A percentile compares a stretch with the other conserved stretches of the same genome.
phyloP scores from a whole-genome alignment of 352 stramenopile species.

The Phytophthora sojae region DNA sequence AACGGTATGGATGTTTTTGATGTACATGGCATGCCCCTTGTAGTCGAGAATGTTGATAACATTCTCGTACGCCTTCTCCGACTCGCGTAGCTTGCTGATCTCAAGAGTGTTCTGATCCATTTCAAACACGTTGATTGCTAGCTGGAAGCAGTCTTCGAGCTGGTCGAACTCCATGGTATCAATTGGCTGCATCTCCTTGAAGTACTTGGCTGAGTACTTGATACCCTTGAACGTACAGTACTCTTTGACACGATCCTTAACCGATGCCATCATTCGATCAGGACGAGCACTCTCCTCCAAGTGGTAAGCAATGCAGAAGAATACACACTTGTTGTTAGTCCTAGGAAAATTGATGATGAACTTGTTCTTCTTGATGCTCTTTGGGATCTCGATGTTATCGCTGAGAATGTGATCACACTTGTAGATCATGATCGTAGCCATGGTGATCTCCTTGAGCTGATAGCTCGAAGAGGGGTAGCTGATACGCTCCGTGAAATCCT shows the following conservation, averaged over 20 bases:
- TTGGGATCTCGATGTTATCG: background rate
- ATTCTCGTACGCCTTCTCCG: slow-evolving; percentile 4
- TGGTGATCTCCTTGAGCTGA: background rate
- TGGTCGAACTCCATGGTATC: slow-evolving; percentile 27
- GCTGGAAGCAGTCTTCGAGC: slow-evolving; percentile 19
- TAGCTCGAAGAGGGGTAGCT: background rate
- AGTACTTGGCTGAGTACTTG: background rate
- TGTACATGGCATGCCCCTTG: background rate
- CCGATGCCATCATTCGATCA: background rate
- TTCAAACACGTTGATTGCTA: slow-evolving; percentile 14
- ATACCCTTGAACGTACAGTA: slow-evolving; percentile 7
- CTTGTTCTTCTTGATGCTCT: slow-evolving; percentile 16
- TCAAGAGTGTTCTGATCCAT: slow-evolving; percentile 10
- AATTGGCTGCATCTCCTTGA: slow-evolving; percentile 16
- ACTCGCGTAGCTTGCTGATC: slow-evolving; percentile 3
- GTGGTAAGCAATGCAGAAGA: slow-evolving; percentile 24
- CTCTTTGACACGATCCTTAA: background rate
- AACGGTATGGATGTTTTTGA: slow-evolving; percentile 9
- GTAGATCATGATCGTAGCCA: background rate
- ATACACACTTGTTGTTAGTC: slow-evolving; percentile 19
- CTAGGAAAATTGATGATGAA: slow-evolving; percentile 28
- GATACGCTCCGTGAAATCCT: background rate
- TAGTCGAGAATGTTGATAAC: slow-evolving; percentile 22
- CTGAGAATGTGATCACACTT: background rate
- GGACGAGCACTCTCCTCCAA: background rate